Conservation (phyloP, 352 stramenopile species). For the Phytophthora pinifolia region DNA sequence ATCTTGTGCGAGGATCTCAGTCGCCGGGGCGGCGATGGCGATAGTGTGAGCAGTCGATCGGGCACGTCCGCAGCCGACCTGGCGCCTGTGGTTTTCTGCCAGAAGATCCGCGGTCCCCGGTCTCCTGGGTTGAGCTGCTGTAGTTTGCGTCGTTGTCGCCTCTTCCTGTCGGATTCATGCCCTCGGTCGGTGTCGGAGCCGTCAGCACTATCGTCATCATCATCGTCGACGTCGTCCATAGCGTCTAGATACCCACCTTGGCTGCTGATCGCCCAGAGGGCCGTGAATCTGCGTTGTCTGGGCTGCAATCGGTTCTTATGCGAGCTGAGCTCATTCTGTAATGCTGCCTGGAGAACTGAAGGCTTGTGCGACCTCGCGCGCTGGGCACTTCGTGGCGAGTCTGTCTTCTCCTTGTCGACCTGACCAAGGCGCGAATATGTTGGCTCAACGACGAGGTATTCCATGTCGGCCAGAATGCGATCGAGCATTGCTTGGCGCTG, state of each 20-base stretch:
- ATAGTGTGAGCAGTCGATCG: constrained; percentile 10
- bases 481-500: constrained; percentile 63
- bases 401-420: neutral
- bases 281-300: constrained; percentile 40
- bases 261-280: constrained; percentile 25
- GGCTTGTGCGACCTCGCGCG: constrained; percentile 15
- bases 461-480: constrained; percentile 68
- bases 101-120: constrained; percentile 35
- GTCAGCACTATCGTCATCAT: constrained; percentile 11
- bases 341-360: constrained; percentile 16
- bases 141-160: constrained; percentile 29
- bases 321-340: constrained; percentile 5
- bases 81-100: constrained; percentile 46
- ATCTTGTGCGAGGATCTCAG: constrained; percentile 10
- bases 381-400: constrained; percentile 6
- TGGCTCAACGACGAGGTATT: constrained; percentile 40
- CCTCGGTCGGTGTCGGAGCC: constrained; percentile 9
- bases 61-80: constrained; percentile 44
- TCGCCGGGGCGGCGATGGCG: constrained; percentile 13
- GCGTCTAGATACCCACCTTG: constrained; percentile 6
- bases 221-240: constrained; percentile 24
- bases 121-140: constrained; percentile 13
- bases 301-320: constrained; percentile 20
- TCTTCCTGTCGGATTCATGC: constrained; percentile 11
- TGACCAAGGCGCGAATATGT: constrained; percentile 31